These are phyloP conservation scores for Colletotrichum navitas DNA, from an alignment of 2,329 filamentous ascomycete genomes.

Conservation along the genomic window DNA sequence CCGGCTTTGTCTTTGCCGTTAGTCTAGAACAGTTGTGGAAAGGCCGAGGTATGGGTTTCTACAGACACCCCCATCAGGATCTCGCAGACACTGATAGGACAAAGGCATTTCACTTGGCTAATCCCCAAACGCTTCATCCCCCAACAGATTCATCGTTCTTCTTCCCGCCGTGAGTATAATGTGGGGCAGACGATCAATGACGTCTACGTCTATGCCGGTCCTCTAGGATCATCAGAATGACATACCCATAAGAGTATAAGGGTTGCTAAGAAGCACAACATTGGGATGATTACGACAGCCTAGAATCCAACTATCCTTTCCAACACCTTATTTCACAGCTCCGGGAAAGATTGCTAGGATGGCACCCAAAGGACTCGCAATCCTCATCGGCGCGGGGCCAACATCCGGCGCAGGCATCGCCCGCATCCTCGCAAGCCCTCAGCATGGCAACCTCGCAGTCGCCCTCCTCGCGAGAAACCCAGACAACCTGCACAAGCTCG, in stretches of 20 bases:
- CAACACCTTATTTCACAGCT: no score
- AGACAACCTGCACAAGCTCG: constrained; percentile 58
- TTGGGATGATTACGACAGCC: background rate
- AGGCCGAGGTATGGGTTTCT: background rate
- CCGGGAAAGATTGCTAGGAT: constrained; percentile 46
- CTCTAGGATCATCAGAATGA: background rate
- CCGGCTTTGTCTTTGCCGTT: background rate
- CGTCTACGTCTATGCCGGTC: background rate
- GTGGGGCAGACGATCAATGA: constrained; percentile 34
- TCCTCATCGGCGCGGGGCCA: constrained; percentile 64
- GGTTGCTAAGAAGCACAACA: background rate
- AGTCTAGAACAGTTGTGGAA: background rate
- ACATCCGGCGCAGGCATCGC: constrained; percentile 68
- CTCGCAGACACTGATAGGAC: background rate
- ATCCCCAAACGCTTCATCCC: constrained; percentile 13
- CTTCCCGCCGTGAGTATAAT: background rate
- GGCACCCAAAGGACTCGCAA: constrained; percentile 62
- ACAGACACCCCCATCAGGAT: background rate
- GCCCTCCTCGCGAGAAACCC: constrained; percentile 64
- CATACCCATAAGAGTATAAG: background rate
- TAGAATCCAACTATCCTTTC: background rate
- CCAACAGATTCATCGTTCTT: background rate
- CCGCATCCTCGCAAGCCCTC: constrained; percentile 62
- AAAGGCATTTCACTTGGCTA: background rate
- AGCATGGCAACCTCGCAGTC: constrained; percentile 67